A percentile compares a stretch with the other conserved stretches of the same genome.
These are phyloP conservation scores for Paraphoma chrysanthemicola DNA, from an alignment of 2,329 filamentous ascomycete species.

Conservation along the genomic window DNA sequence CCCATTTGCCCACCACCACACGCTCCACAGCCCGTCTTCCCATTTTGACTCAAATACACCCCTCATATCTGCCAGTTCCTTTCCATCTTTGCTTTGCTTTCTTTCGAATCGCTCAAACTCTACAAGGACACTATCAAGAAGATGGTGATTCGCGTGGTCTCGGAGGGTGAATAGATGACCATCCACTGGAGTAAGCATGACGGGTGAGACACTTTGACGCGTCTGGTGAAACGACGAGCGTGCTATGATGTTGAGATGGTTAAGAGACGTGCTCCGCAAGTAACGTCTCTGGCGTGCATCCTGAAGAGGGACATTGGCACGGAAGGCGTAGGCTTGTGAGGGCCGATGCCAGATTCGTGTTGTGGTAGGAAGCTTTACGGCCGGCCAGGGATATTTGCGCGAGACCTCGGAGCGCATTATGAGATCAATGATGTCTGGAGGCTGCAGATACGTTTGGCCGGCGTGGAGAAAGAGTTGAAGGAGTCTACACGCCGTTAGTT, in stretches of 20 bases:
- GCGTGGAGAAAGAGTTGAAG: slow-evolving; percentile 27
- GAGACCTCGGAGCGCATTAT: slow-evolving; percentile 16
- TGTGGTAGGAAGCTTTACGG: slow-evolving; percentile 12
- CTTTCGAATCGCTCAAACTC: slow-evolving; percentile 14
- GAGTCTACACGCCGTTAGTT: slow-evolving; percentile 4
- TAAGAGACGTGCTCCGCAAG: not conserved
- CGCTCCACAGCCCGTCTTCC: slow-evolving; percentile 18
- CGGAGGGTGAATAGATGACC: slow-evolving; percentile 2
- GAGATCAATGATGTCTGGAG: slow-evolving; percentile 35
- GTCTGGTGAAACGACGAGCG: slow-evolving; percentile 16
- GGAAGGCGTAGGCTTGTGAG: slow-evolving; percentile 3
- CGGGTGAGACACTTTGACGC: not conserved
- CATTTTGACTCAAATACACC: slow-evolving; percentile 15
- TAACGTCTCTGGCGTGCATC: not conserved
- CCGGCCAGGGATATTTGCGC: slow-evolving; percentile 18
- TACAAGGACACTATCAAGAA: slow-evolving; percentile 6
- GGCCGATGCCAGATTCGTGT: slow-evolving; percentile 10
- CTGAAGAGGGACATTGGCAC: not conserved
- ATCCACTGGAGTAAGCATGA: not conserved
- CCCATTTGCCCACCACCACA: slow-evolving; percentile 37
- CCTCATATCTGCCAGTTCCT: slow-evolving; percentile 8
- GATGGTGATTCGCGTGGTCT: slow-evolving; percentile 11
- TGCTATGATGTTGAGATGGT: slow-evolving; percentile 13
- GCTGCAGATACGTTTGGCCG: slow-evolving; percentile 31
- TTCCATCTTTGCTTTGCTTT: not conserved